Percentiles rank a stretch among this genome's conserved stretches.
phyloP scores from a whole-genome alignment of 78 protist genomes.

The Neovahlkampfia damariscottae region DNA sequence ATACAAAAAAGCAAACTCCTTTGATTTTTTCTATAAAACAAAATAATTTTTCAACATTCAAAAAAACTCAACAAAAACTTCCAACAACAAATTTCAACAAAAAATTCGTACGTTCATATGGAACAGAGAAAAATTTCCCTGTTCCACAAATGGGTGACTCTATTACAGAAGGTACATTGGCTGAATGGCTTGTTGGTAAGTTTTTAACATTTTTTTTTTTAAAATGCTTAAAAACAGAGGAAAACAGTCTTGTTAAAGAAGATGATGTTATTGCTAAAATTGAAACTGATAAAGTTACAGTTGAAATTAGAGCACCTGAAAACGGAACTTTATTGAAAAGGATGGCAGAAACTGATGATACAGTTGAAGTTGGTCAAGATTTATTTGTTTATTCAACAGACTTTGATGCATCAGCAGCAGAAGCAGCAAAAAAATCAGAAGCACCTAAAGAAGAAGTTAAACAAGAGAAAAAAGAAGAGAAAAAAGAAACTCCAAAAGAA shows the following conservation, averaged over 20 bases:
- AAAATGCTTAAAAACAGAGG: too few species aligned
- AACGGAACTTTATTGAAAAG: constrained; percentile 48
- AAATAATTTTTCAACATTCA: too few species aligned
- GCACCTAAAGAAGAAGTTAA: constrained; percentile 11
- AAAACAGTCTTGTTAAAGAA: too few species aligned
- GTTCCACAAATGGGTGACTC: constrained; percentile 9
- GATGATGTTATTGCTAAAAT: constrained; percentile 65
- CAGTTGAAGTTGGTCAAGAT: constrained; percentile 55
- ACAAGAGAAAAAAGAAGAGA: not conserved
- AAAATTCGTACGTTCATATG: too few species aligned
- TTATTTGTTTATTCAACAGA: constrained; percentile 45
- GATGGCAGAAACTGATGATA: constrained; percentile 49
- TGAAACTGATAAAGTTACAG: constrained; percentile 81
- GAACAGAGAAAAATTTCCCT: too few species aligned
- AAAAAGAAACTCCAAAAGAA: not conserved
- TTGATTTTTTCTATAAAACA: too few species aligned
- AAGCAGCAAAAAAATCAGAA: constrained; percentile 2
- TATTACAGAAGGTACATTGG: constrained; percentile 13
- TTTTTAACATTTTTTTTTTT: too few species aligned
- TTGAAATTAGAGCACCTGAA: constrained; percentile 64
- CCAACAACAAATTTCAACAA: too few species aligned
- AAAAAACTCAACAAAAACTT: too few species aligned
- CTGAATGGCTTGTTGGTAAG: too few species aligned
- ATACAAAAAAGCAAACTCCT: too few species aligned
- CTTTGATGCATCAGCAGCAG: constrained; percentile 34